Percentiles rank a stretch among this genome's conserved stretches.
Conservation (phyloP, 2,329 filamentous ascomycete species). For the Fusarium falciforme region DNA sequence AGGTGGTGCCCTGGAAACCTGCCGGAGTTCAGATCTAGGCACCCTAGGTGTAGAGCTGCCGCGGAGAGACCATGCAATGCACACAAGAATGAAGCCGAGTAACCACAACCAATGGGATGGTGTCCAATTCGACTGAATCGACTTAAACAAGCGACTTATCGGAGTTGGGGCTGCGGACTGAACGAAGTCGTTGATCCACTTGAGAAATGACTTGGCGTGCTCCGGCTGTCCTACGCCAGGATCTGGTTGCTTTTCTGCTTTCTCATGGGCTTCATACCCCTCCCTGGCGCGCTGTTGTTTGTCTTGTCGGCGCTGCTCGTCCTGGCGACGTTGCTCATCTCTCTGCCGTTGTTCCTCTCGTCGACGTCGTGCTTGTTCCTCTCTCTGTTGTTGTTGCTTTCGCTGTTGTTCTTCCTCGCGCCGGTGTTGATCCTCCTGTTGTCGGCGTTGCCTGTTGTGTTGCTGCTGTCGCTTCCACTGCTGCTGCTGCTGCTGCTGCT, state of each 20-base stretch:
- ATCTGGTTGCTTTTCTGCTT: background rate
- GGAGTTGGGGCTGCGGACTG: background rate
- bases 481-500: background rate
- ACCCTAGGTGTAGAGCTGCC: too few relatives aligned
- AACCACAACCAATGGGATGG: background rate
- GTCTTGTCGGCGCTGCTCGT: background rate
- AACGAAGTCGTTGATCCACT: too few relatives aligned
- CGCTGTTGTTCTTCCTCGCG: background rate
- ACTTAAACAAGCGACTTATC: background rate
- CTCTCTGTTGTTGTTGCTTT: background rate
- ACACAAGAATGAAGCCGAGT: background rate
- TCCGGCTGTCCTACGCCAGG: background rate
- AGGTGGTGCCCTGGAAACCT: background rate
- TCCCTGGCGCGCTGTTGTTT: background rate
- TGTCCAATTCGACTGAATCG: background rate
- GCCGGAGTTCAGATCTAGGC: too few relatives aligned
- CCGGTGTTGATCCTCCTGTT: background rate
- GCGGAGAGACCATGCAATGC: background rate
- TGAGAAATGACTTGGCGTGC: background rate
- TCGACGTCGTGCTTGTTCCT: background rate
- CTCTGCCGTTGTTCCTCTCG: background rate
- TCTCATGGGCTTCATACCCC: background rate
- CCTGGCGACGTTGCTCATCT: background rate
- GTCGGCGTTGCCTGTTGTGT: background rate
- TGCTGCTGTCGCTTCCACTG: background rate